These are phyloP conservation scores for Chytriomyces sp. DNA, from an alignment of 192 early-diverging fungal species.

Conservation along the genomic window DNA sequence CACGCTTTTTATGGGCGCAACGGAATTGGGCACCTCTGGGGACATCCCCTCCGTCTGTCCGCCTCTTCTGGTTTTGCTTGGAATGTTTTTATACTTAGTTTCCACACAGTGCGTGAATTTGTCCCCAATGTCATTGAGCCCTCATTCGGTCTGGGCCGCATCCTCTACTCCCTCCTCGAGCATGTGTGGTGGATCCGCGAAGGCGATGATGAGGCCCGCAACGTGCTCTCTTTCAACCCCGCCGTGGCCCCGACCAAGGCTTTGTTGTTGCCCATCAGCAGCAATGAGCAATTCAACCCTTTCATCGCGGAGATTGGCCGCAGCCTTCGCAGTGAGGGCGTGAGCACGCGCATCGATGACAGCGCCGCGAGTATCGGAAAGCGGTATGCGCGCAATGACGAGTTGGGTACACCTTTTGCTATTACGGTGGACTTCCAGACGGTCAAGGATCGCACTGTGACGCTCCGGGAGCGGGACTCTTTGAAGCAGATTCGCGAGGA, in stretches of 20 bases:
- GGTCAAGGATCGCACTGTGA: constrained; percentile 89
- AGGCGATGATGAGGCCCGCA: constrained; percentile 81
- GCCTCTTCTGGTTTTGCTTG: neutral
- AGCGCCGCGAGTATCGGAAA: constrained; percentile 87
- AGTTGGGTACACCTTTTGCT: constrained; percentile 95
- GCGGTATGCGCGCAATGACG: constrained; percentile 97
- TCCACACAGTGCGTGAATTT: constrained; percentile 79
- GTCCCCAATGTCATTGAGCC: constrained; percentile 99
- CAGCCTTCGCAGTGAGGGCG: constrained; percentile 70
- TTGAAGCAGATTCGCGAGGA: constrained; percentile 88
- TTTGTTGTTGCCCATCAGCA: constrained; percentile 83
- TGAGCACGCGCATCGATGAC: constrained; percentile 88
- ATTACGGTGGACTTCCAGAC: constrained; percentile 99
- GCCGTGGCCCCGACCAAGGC: constrained; percentile 94
- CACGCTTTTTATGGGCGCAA: neutral
- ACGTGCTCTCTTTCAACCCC: constrained; percentile 88
- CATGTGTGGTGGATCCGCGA: constrained; percentile 87
- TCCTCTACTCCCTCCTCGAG: constrained; percentile 94
- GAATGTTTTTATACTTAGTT: constrained; percentile 8
- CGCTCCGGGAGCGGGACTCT: constrained; percentile 94
- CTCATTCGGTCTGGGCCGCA: constrained; percentile 98
- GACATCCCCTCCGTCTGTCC: neutral
- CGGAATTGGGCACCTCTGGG: neutral
- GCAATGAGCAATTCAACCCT: constrained; percentile 74
- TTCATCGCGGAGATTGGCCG: constrained; percentile 61